These are phyloP conservation scores for Paracamarosporium sp. DNA, from an alignment of 2,329 filamentous ascomycete species.

Conservation along the genomic window DNA sequence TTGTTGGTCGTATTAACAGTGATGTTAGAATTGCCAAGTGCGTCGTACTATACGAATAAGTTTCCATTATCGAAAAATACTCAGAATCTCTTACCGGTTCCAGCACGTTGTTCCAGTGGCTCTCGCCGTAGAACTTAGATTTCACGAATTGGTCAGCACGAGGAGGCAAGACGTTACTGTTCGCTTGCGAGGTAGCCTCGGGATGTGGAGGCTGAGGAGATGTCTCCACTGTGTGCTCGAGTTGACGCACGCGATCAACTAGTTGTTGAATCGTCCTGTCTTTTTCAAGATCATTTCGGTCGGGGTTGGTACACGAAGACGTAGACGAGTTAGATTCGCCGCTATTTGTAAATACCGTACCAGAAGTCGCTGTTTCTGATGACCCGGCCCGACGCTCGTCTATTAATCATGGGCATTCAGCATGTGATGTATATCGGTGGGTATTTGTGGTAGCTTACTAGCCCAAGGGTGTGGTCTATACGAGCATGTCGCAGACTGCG, in stretches of 20 bases:
- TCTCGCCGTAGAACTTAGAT: slow-evolving; percentile 62
- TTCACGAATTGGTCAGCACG: slow-evolving; percentile 50
- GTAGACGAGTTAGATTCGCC: background rate
- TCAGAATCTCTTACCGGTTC: slow-evolving; percentile 37
- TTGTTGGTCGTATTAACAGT: slow-evolving; percentile 47
- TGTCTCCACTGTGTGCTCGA: slow-evolving; percentile 9
- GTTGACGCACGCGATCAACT: slow-evolving; percentile 10
- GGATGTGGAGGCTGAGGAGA: background rate
- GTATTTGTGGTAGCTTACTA: background rate
- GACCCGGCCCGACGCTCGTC: background rate
- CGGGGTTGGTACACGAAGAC: background rate
- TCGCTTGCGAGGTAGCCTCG: background rate
- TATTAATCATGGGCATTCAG: background rate
- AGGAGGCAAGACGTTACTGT: background rate
- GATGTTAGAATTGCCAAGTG: slow-evolving; percentile 21
- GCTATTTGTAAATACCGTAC: background rate
- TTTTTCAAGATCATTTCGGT: background rate
- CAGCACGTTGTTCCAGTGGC: slow-evolving; percentile 54
- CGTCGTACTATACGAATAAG: slow-evolving; percentile 21
- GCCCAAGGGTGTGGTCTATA: slow-evolving; percentile 20
- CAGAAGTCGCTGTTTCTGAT: background rate
- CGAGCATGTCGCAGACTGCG: slow-evolving; percentile 32
- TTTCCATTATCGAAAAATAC: slow-evolving; percentile 46
- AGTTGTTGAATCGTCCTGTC: slow-evolving; percentile 8
- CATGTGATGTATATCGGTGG: background rate